Evolutionary conservation across 2,329 filamentous ascomycete genomes (phyloP), one percentile per base, ranked within the genome.

Genomic region (Talaromyces amestolkiae): DNA sequence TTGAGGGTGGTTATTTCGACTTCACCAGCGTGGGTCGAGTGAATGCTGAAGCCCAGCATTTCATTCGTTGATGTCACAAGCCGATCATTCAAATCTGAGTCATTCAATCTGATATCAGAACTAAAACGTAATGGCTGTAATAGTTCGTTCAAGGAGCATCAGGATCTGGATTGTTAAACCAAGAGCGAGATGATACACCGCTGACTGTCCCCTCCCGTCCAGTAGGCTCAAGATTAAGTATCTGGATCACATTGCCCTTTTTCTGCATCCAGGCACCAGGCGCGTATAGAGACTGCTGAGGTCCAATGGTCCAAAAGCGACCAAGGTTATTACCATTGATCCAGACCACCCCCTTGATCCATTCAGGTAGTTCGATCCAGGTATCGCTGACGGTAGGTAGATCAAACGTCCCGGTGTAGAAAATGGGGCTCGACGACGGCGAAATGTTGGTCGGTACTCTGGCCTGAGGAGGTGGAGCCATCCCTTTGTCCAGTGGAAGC

Each of bases 221-320:
- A 6, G 27, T 27, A 6, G 81, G 81, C 70, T 83, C 81, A 27
- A 83, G 68, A 63, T 80, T 81, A 0, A 84, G 71, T 17, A 83
- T 72, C 1, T 79, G 71, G 13, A 83, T 75, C 61, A 80, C 75
- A 67, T 83, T 83, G 17, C 15, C 15, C 5, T 80, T 80, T 0
- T 3, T 2, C 27, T 27, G 27, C 27, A 27, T 27, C 27, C 27
- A 27, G 27, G 27, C 27, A 27, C 27, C 27, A 27, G 81, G 82
- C 1, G 83, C 65, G 65, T 82, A 84, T 5, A 83, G 69, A n/a
- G 75, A 77, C 70, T 83, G 81, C 70, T 83, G 82, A 2, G 81
- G 81, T 0, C 81, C 82, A 39, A 83, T 72, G 15, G 73, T 70
- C 82, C 81, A 84, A 68, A 82, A 83, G 24, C 81, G 69, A 9